Evolutionary conservation across 1,284 basidiomycete species (phyloP).

Genomic region (Irpex sp.): DNA sequence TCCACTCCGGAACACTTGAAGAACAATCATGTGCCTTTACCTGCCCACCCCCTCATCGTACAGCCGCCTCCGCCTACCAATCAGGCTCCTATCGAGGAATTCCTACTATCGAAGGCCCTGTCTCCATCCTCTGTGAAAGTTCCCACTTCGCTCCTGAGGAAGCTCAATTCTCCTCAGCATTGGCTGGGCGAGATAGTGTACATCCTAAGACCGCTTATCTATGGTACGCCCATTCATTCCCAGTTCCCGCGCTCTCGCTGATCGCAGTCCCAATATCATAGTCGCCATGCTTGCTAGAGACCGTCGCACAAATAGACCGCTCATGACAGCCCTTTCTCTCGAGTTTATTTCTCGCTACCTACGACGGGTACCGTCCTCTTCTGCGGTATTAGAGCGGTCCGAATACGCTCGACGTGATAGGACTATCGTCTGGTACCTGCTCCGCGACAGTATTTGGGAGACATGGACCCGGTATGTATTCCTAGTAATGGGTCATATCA

Average conservation of each 20-base stretch:
- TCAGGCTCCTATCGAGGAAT: slow-evolving; percentile 68
- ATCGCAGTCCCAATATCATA: slow-evolving; percentile 23
- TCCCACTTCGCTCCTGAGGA: slow-evolving; percentile 58
- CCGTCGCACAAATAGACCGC: slow-evolving; percentile 41
- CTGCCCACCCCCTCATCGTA: slow-evolving; percentile 53
- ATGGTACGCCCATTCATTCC: slow-evolving; percentile 46
- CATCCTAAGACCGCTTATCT: slow-evolving; percentile 67
- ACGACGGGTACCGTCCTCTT: slow-evolving; percentile 58
- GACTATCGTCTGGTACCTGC: slow-evolving; percentile 81
- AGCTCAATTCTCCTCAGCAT: slow-evolving; percentile 59
- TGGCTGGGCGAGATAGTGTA: slow-evolving; percentile 70
- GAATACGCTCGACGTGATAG: slow-evolving; percentile 84
- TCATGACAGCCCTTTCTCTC: slow-evolving; percentile 55
- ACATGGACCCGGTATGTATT: slow-evolving; percentile 69
- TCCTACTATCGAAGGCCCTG: slow-evolving; percentile 73
- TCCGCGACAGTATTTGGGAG: slow-evolving; percentile 89
- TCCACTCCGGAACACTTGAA: slow-evolving; percentile 70
- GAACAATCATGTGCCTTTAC: slow-evolving; percentile 72
- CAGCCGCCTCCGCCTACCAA: slow-evolving; percentile 43
- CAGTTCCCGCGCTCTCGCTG: neutral
- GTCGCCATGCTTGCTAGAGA: slow-evolving; percentile 28
- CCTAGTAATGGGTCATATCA: neutral
- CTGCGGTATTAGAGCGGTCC: slow-evolving; percentile 62
- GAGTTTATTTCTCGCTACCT: slow-evolving; percentile 66
- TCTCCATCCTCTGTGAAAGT: slow-evolving; percentile 67